A percentile compares a stretch with the other conserved stretches of the same genome.
phyloP scores from a whole-genome alignment of 2,329 filamentous ascomycete species.

The Ascochyta pisi region DNA sequence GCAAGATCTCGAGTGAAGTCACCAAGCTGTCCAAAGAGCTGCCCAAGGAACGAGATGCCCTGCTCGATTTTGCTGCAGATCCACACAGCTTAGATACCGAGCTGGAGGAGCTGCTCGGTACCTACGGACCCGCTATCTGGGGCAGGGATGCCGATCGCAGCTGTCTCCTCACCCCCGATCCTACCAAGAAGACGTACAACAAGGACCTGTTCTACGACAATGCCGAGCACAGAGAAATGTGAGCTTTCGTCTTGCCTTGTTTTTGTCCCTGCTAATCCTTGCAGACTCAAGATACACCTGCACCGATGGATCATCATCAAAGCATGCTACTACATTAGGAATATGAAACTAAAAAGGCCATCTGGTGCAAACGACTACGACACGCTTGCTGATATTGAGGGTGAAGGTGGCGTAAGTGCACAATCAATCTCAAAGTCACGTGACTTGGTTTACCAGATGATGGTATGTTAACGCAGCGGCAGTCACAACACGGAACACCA shows the following conservation, averaged over 20 bases:
- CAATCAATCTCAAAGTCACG: constrained; percentile 16
- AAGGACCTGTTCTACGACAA: constrained; percentile 44
- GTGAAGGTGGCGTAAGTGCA: constrained; percentile 30
- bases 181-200: constrained; percentile 45
- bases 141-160: constrained; percentile 42
- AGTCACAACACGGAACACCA: constrained; percentile 43
- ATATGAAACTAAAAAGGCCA: constrained; percentile 47
- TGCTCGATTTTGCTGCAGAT: constrained; percentile 48
- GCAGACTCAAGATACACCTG: constrained; percentile 45
- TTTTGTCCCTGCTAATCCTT: not conserved
- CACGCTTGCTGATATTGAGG: constrained; percentile 40
- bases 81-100: constrained; percentile 39
- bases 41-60: constrained; percentile 46
- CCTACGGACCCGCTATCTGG: constrained; percentile 46
- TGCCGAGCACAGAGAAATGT: constrained; percentile 43
- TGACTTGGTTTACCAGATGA: not conserved
- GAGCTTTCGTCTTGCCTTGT: constrained; percentile 12
- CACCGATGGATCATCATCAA: constrained; percentile 51
- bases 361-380: constrained; percentile 42
- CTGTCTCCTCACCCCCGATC: constrained; percentile 42
- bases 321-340: constrained; percentile 48
- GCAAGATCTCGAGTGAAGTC: constrained; percentile 46
- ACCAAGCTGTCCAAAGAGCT: constrained; percentile 46
- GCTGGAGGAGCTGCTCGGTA: constrained; percentile 42
- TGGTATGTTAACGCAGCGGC: constrained; percentile 23